These are phyloP conservation scores for Epichloe amarillans DNA, from an alignment of 2,329 filamentous ascomycete species.

Conservation along the genomic window DNA sequence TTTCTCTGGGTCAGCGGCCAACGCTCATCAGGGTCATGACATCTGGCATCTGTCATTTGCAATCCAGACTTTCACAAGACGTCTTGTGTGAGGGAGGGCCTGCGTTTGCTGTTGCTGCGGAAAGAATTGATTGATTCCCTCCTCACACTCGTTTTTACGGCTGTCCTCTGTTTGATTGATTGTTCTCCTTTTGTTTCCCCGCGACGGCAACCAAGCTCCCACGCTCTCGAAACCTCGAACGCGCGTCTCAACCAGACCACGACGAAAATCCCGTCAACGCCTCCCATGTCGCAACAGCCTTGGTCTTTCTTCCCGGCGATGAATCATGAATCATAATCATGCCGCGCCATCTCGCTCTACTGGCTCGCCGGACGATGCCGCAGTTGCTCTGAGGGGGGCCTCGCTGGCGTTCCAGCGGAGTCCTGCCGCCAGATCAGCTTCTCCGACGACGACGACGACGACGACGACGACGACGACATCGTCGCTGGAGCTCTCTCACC, in stretches of 20 bases:
- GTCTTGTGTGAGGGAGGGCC: too few species aligned
- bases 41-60: background rate
- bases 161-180: background rate
- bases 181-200: too few species aligned
- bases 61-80: background rate
- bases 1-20: background rate
- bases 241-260: background rate
- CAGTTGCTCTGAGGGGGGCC: constrained; percentile 38
- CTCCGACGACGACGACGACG: constrained; percentile 2
- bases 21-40: background rate
- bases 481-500: background rate
- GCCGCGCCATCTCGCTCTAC: constrained; percentile 15
- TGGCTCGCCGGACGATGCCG: constrained; percentile 21
- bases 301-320: constrained; percentile 15
- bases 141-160: background rate
- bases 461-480: constrained; percentile 4
- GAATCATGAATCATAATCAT: constrained; percentile 17
- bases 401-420: constrained; percentile 37
- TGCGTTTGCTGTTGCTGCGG: background rate
- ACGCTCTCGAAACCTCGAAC: background rate
- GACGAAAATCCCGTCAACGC: background rate
- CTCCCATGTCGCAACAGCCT: constrained; percentile 9
- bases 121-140: background rate
- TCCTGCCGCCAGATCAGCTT: constrained; percentile 5
- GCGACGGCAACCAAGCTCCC: too few species aligned